Conservation (phyloP, 495 filamentous ascomycete genomes). For the Annulohypoxylon nitens region DNA sequence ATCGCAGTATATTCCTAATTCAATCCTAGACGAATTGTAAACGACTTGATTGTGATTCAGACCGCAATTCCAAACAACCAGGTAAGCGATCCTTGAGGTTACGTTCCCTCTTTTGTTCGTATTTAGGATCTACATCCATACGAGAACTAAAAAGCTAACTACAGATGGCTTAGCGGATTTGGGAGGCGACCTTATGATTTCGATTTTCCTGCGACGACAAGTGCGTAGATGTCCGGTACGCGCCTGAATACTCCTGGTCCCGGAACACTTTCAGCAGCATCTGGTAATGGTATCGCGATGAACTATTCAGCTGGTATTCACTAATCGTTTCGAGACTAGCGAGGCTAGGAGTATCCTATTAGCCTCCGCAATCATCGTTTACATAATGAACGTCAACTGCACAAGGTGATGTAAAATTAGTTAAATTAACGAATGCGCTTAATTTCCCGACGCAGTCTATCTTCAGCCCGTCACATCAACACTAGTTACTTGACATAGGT, state of each 20-base stretch:
- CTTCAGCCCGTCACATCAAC: neutral
- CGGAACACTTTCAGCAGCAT: neutral
- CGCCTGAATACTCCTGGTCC: neutral
- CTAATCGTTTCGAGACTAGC: neutral
- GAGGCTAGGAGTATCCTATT: neutral
- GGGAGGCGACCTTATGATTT: neutral
- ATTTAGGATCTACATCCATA: neutral
- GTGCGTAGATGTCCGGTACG: neutral
- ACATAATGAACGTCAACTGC: neutral
- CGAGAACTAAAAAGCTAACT: neutral
- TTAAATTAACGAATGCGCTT: neutral
- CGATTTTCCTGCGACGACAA: constrained; percentile 2
- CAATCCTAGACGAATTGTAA: neutral
- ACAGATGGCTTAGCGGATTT: neutral
- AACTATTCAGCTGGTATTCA: constrained; percentile 2
- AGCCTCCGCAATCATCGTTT: neutral
- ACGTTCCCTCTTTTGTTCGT: neutral
- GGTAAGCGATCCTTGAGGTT: neutral
- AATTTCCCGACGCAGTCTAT: neutral
- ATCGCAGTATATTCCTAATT: neutral
- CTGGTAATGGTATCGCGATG: neutral
- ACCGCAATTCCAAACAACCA: constrained; percentile 10
- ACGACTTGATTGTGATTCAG: constrained; percentile 4
- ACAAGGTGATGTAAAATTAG: neutral
- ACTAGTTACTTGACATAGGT: neutral